Conservation (phyloP, 257 asterid species). For the Lycium barbarum region DNA sequence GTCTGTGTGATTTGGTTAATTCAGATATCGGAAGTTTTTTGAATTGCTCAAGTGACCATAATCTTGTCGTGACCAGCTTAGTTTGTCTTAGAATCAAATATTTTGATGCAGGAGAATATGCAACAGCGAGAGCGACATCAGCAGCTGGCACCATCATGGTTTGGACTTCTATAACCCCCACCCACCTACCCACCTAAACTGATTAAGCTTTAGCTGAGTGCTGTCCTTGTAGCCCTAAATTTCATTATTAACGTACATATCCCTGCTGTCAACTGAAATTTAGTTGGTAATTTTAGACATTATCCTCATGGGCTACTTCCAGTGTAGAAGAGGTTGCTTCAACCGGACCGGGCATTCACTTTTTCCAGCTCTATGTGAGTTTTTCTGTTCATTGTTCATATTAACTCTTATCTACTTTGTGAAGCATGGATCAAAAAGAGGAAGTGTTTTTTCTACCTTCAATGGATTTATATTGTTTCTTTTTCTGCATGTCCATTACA, state of each 20-base stretch:
- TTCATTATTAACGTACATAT: neutral
- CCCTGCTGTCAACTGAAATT: slow-evolving; percentile 25
- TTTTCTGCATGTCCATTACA: neutral
- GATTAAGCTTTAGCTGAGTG: neutral
- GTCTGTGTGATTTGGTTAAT: slow-evolving; percentile 10
- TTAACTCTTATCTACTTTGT: slow-evolving; percentile 17
- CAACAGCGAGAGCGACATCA: slow-evolving; percentile 80
- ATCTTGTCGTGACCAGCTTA: neutral
- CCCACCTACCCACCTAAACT: neutral
- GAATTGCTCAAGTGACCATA: neutral
- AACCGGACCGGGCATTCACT: slow-evolving; percentile 75
- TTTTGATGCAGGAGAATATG: slow-evolving; percentile 74
- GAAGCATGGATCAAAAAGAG: neutral
- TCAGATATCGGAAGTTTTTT: neutral
- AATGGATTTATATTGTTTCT: neutral
- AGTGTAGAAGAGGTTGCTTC: slow-evolving; percentile 88
- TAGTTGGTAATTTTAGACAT: slow-evolving; percentile 52
- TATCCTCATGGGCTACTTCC: slow-evolving; percentile 77
- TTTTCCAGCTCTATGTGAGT: slow-evolving; percentile 91
- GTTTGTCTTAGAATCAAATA: slow-evolving; percentile 12
- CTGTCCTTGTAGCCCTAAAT: neutral
- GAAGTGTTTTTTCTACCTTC: neutral
- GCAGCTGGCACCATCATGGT: slow-evolving; percentile 91
- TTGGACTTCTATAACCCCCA: slow-evolving; percentile 29
- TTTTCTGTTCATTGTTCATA: slow-evolving; percentile 16